Base-by-base conservation (phyloP, 1,284 basidiomycete species). In the Austropuccinia psidii region DNA sequence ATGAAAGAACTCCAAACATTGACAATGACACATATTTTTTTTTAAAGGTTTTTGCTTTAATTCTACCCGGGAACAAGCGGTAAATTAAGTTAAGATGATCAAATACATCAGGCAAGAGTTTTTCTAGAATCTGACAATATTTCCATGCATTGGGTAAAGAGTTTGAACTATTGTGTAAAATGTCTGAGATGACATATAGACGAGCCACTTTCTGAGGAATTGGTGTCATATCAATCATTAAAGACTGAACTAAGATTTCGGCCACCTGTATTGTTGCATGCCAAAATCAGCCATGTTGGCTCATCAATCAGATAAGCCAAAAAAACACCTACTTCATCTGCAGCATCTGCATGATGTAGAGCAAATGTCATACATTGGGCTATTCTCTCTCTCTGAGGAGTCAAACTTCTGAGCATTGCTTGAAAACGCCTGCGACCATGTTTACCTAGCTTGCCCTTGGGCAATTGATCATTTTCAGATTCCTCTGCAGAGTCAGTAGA, bases 401-500 rank as follows among this genome's bases (percentile, higher is more conserved):
- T 89, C 77, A 98, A 83, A 5, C 86, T 87, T 21, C 95, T 87
- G 35, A 99, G 84, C 88, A 98, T 93, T 0, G 88, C 87, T 80
- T 93, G 90, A 77, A 98, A 92, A 43, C 93, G 85, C 67, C 86
- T 87, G 43, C 88, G 85, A 15, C 93, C 90, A 17, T 91, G 82
- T 77, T 84, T 86, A 0, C 92, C 91, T 0, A 98, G 84, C 31
- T 83, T 83, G 45, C 84, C 88, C 82, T 90, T 93, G 43, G 86
- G 76, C 5, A 84, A 84, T 15, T 86, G 85, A 79, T 95, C 92
- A 21, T 87, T 85, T 79, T 99, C 95, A 3, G 89, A 91, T 70
- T 95, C 93, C 81, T 98, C 94, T 7, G 87, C 93, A 45, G 93
- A 93, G 81, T 98, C 95, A 15, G 91, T 94, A 0, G 94, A 96